Percentiles rank a stretch among this genome's conserved stretches.
Conservation (phyloP, 2,329 filamentous ascomycete genomes). For the Botryotinia narcissicola region DNA sequence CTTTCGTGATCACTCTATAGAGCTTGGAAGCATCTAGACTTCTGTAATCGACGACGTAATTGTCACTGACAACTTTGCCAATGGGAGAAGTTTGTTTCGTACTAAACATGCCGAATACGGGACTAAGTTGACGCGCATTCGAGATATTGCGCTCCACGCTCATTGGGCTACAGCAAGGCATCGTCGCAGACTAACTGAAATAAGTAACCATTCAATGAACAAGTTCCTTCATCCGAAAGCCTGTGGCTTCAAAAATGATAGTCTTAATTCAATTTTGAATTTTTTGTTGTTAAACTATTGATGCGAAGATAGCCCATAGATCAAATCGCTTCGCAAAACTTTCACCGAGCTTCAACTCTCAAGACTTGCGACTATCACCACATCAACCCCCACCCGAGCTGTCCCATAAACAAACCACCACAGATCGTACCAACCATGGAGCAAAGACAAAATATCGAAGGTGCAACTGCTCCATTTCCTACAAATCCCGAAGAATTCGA, state of each 20-base stretch:
- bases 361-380: conserved; percentile 15
- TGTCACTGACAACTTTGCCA: neutral
- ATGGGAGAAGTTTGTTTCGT: neutral
- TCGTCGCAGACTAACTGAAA: neutral
- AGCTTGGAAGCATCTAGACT: neutral
- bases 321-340: conserved; percentile 2
- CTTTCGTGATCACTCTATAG: neutral
- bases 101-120: neutral
- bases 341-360: neutral
- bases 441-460: conserved; percentile 23
- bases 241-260: neutral
- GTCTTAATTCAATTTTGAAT: neutral
- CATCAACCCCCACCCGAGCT: conserved; percentile 16
- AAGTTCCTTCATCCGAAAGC: neutral
- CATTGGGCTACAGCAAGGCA: neutral
- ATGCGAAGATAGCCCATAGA: neutral
- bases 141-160: neutral
- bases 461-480: conserved; percentile 31
- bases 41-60: neutral
- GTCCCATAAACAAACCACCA: conserved; percentile 3
- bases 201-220: neutral
- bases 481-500: conserved; percentile 54
- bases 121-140: neutral
- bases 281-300: neutral
- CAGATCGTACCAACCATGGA: conserved; percentile 28